Percentiles rank a stretch among this genome's conserved stretches.
These are phyloP conservation scores for Blastobotrys arbuscula DNA, from an alignment of 1,139 yeast species.

Conservation along the genomic window DNA sequence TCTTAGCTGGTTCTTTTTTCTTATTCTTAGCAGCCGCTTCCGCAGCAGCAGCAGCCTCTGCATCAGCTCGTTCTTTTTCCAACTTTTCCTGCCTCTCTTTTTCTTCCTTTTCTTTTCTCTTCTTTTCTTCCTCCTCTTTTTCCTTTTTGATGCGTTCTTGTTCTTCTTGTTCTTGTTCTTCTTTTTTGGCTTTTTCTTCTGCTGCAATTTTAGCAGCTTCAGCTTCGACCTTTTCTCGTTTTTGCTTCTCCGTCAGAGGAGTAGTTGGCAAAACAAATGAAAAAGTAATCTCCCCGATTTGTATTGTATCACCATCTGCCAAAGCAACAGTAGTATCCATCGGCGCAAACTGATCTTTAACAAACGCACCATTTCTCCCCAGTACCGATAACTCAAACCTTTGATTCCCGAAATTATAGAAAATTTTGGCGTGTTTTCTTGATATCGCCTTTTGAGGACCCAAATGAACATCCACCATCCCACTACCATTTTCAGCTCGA, in stretches of 20 bases:
- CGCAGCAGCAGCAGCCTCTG: slow-evolving; percentile 7
- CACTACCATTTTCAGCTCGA: slow-evolving; percentile 61
- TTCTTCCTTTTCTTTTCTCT: neutral
- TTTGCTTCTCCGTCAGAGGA: slow-evolving; percentile 2
- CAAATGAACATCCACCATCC: slow-evolving; percentile 83
- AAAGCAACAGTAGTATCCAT: slow-evolving; percentile 86
- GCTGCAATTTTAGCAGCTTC: slow-evolving; percentile 1
- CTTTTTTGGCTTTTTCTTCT: neutral
- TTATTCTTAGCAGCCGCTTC: slow-evolving; percentile 5
- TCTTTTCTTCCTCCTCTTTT: neutral
- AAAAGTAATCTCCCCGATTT: slow-evolving; percentile 88
- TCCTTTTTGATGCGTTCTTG: neutral
- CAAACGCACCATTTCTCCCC: slow-evolving; percentile 95
- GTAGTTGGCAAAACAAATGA: slow-evolving; percentile 66
- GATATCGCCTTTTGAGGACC: slow-evolving; percentile 90
- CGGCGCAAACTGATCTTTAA: slow-evolving; percentile 81
- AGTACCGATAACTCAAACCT: slow-evolving; percentile 82
- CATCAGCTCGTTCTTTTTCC: slow-evolving; percentile 4
- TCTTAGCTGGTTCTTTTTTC: slow-evolving; percentile 15
- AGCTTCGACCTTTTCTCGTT: neutral
- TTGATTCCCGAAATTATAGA: slow-evolving; percentile 92
- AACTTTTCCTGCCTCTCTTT: neutral
- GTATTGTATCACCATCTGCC: slow-evolving; percentile 54
- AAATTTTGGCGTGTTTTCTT: slow-evolving; percentile 87
- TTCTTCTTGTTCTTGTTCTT: neutral